Percentiles rank a stretch among this genome's conserved stretches.
phyloP scores from a whole-genome alignment of 1,284 basidiomycete species.

The Ceratobasidium sp. region DNA sequence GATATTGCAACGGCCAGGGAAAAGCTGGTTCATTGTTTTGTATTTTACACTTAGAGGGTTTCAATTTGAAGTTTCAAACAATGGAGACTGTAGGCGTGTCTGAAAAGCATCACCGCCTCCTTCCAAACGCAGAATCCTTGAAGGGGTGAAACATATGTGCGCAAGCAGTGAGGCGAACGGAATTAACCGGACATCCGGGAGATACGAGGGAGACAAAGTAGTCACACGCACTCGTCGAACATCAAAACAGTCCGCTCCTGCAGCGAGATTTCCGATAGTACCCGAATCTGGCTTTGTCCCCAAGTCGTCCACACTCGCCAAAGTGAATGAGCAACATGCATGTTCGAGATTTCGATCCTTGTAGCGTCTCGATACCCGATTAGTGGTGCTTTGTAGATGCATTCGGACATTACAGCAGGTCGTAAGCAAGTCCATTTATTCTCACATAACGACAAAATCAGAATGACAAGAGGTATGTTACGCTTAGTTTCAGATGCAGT shows the following conservation, averaged over 20 bases:
- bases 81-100: constrained; percentile 18
- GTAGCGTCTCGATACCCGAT: no score
- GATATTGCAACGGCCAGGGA: constrained; percentile 53
- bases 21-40: no score
- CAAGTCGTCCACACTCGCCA: no score
- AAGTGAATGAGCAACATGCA: no score
- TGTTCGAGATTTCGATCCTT: no score
- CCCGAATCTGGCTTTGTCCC: no score
- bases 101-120: constrained; percentile 23
- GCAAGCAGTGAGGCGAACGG: background rate
- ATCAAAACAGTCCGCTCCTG: constrained; percentile 27
- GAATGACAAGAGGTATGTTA: no score
- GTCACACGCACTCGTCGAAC: constrained; percentile 42
- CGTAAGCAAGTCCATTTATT: no score
- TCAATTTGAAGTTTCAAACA: constrained; percentile 26
- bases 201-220: background rate
- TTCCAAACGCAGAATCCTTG: constrained; percentile 36
- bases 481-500: no score
- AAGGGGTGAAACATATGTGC: background rate
- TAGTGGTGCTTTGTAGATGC: no score
- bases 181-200: background rate
- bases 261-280: constrained; percentile 7
- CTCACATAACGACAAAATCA: no score
- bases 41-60: constrained; percentile 2
- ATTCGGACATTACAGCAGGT: no score